Evolutionary conservation across 139 green algal species (phyloP).

Genomic region (Mesostigma viride): DNA sequence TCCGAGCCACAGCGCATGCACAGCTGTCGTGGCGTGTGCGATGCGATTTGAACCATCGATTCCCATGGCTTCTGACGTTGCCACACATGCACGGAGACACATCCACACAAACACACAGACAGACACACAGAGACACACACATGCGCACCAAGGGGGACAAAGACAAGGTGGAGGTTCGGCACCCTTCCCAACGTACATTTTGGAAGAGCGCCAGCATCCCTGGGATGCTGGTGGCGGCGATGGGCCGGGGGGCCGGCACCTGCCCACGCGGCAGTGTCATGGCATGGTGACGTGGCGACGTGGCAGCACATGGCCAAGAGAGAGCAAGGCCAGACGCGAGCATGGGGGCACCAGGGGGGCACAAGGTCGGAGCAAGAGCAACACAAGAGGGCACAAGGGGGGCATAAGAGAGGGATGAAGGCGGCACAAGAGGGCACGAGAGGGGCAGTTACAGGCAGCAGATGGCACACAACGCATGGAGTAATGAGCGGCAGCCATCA

Average conservation of each 20-base stretch:
- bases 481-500: background rate
- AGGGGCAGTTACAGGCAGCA: background rate
- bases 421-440: background rate
- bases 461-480: background rate
- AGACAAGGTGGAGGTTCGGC: background rate
- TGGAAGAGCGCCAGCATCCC: slow-evolving; percentile 84
- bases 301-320: slow-evolving; percentile 16
- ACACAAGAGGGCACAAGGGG: background rate
- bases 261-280: too few species aligned
- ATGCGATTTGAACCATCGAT: background rate
- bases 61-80: background rate
- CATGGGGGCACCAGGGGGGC: background rate
- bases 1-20: too few species aligned
- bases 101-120: background rate
- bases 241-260: slow-evolving; percentile 66
- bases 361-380: background rate
- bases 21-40: background rate
- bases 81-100: background rate
- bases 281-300: too few species aligned
- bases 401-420: background rate
- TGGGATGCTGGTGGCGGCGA: slow-evolving; percentile 74
- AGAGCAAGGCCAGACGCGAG: background rate
- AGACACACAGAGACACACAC: background rate
- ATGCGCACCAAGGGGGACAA: background rate
- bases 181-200: slow-evolving; percentile 45